phyloP scores from a whole-genome alignment of 129 eudicot species.

The Daucus carota region DH1_v3.0 NC_030389.2:41939501-41940000 shows the following conservation, averaged over 20 bases:
- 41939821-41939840: constrained; percentile 1
- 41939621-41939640: neutral
- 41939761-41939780: constrained; percentile 49
- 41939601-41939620: neutral
- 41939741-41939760: constrained; percentile 2
- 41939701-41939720: neutral
- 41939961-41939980: too few relatives aligned
- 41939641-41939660: neutral
- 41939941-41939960: neutral
- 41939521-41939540: constrained; percentile 12
- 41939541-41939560: constrained; percentile 22
- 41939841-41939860: neutral
- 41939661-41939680: neutral
- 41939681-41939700: neutral
- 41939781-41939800: too few relatives aligned
- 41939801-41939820: neutral
- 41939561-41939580: neutral
- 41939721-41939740: constrained; percentile 6
- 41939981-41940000: neutral
- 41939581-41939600: neutral
- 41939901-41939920: neutral
- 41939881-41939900: neutral
- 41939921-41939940: neutral
- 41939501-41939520: constrained; percentile 24
- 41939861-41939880: neutral